Evolutionary conservation across 306 rosid genomes (phyloP).

Genomic region (Lupinus albus): DNA sequence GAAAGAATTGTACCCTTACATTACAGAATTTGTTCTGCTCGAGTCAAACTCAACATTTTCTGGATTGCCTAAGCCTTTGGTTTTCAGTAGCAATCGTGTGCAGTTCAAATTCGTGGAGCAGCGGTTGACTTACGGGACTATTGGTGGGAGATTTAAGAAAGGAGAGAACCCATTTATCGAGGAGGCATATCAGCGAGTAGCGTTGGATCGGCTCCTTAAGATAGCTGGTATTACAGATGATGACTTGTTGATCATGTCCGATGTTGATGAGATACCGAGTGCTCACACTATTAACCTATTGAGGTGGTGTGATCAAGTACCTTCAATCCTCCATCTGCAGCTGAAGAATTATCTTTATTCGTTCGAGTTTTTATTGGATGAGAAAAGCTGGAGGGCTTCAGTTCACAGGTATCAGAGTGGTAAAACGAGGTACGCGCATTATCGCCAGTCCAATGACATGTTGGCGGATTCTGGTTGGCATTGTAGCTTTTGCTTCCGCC

Average conservation of each 20-base stretch:
- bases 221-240: slow-evolving; percentile 77
- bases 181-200: slow-evolving; percentile 80
- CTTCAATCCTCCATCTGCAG: slow-evolving; percentile 73
- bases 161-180: slow-evolving; percentile 86
- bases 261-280: slow-evolving; percentile 91
- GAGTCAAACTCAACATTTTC: no score
- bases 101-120: slow-evolving; percentile 56
- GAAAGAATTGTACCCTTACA: no score
- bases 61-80: no score
- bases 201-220: slow-evolving; percentile 70
- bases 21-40: no score
- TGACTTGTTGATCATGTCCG: slow-evolving; percentile 88
- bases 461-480: slow-evolving; percentile 95
- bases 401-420: slow-evolving; percentile 67
- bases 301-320: slow-evolving; percentile 83
- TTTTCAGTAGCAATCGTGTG: no score
- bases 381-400: slow-evolving; percentile 88
- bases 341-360: slow-evolving; percentile 79
- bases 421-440: slow-evolving; percentile 77
- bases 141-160: slow-evolving; percentile 70
- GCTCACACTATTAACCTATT: slow-evolving; percentile 81
- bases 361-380: slow-evolving; percentile 74
- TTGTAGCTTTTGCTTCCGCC: slow-evolving; percentile 90
- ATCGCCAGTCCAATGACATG: slow-evolving; percentile 71
- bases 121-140: slow-evolving; percentile 63